Evolutionary conservation across 108 stramenopile species (phyloP).

Genomic region (Cyclotella atomus): DNA sequence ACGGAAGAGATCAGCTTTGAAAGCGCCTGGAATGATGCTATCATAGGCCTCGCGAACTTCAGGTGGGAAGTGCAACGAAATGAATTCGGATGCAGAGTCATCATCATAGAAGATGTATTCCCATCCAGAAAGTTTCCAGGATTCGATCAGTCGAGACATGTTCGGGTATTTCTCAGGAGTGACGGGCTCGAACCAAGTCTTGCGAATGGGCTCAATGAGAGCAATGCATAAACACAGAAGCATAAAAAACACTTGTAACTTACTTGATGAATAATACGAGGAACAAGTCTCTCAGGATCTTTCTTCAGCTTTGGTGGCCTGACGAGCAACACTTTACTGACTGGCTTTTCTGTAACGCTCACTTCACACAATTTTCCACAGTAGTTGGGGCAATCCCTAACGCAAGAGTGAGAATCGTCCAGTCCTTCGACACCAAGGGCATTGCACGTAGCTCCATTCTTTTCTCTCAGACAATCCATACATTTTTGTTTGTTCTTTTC

Average conservation of each 20-base stretch:
- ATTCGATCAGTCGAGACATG: slow-evolving; percentile 64
- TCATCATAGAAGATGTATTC: slow-evolving; percentile 70
- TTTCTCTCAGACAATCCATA: slow-evolving; percentile 70
- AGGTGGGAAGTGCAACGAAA: slow-evolving; percentile 62
- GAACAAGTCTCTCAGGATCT: slow-evolving; percentile 53
- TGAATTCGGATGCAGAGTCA: slow-evolving; percentile 53
- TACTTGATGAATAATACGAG: slow-evolving; percentile 65
- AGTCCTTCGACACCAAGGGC: neutral
- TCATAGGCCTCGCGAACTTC: slow-evolving; percentile 69
- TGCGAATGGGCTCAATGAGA: neutral
- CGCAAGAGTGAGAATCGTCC: slow-evolving; percentile 16
- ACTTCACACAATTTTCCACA: slow-evolving; percentile 71
- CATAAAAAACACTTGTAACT: neutral
- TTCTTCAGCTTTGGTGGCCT: slow-evolving; percentile 30
- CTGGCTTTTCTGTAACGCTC: slow-evolving; percentile 61
- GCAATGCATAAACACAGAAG: neutral
- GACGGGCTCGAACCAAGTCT: slow-evolving; percentile 75
- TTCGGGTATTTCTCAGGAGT: slow-evolving; percentile 70
- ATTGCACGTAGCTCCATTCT: slow-evolving; percentile 63
- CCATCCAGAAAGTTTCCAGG: slow-evolving; percentile 67
- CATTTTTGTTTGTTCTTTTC: slow-evolving; percentile 52
- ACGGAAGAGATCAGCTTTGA: slow-evolving; percentile 75
- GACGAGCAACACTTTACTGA: slow-evolving; percentile 61
- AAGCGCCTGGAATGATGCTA: slow-evolving; percentile 51
- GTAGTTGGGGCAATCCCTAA: slow-evolving; percentile 60